phyloP scores from a whole-genome alignment of 139 green algal genomes.

The Coelastrella sp. region DNA sequence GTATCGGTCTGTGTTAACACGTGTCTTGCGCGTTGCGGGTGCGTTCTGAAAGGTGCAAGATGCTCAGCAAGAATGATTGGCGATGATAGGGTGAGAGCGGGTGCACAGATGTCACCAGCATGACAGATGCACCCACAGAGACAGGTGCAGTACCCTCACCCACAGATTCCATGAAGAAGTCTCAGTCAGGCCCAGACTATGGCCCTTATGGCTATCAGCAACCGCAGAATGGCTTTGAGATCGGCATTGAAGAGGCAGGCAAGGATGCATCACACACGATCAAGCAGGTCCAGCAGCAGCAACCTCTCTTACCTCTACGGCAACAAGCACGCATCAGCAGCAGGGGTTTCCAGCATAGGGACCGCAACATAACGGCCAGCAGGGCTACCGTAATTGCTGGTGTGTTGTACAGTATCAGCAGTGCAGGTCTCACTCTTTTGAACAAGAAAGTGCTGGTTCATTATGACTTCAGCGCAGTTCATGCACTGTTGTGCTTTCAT shows the following conservation, averaged over 20 bases:
- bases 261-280: neutral
- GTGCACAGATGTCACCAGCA: neutral
- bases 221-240: slow-evolving; percentile 5
- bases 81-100: no score
- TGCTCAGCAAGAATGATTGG: no score
- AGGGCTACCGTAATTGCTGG: neutral
- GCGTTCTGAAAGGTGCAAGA: no score
- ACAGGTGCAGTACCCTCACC: neutral
- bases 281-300: neutral
- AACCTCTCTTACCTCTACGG: neutral
- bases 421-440: slow-evolving; percentile 37
- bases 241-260: slow-evolving; percentile 27
- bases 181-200: slow-evolving; percentile 15
- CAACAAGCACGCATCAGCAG: neutral
- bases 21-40: no score
- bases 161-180: slow-evolving; percentile 22
- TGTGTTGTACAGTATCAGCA: slow-evolving; percentile 38
- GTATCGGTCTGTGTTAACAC: no score
- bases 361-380: slow-evolving; percentile 24
- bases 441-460: slow-evolving; percentile 50
- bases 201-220: slow-evolving; percentile 13
- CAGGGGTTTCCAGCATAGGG: slow-evolving; percentile 10
- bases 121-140: neutral
- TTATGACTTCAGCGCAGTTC: slow-evolving; percentile 29
- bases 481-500: slow-evolving; percentile 28